Evolutionary conservation across 148 eudicot species (phyloP).

Genomic region (Agrostemma githago): DNA sequence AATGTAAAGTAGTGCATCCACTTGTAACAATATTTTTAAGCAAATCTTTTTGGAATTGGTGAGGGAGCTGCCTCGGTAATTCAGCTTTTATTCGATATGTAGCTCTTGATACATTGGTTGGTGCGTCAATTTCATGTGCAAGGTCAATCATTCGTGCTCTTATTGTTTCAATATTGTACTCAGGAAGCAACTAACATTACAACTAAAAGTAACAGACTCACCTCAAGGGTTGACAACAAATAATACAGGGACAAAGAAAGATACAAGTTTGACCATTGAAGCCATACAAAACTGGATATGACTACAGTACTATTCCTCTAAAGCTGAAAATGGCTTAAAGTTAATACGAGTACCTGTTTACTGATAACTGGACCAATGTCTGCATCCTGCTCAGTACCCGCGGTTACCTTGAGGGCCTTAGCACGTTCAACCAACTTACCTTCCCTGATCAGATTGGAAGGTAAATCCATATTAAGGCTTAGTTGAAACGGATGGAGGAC

Average conservation of each 20-base stretch:
- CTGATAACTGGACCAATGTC: slow-evolving; percentile 58
- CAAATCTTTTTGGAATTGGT: not conserved
- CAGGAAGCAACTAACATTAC: not conserved
- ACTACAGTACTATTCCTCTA: not conserved
- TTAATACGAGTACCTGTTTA: slow-evolving; percentile 63
- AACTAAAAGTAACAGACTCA: not conserved
- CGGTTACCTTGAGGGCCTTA: slow-evolving; percentile 49
- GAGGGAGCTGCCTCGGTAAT: not conserved
- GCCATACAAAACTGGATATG: too few relatives aligned
- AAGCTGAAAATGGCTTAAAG: not conserved
- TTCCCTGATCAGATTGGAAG: slow-evolving; percentile 41
- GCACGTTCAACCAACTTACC: slow-evolving; percentile 48
- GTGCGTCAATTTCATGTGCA: not conserved
- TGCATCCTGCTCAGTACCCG: slow-evolving; percentile 60
- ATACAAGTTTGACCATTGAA: not conserved
- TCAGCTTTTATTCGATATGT: not conserved
- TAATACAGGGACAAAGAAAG: not conserved
- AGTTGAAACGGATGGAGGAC: not conserved
- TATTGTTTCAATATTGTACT: not conserved
- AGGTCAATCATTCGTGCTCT: not conserved
- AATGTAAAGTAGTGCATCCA: not conserved
- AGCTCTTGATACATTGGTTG: not conserved
- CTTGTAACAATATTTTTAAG: too few relatives aligned
- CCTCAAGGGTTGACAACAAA: not conserved
- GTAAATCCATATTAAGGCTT: not conserved